Evolutionary conservation across 2,329 filamentous ascomycete genomes (phyloP).

Genomic region (Monilinia fructicola): DNA sequence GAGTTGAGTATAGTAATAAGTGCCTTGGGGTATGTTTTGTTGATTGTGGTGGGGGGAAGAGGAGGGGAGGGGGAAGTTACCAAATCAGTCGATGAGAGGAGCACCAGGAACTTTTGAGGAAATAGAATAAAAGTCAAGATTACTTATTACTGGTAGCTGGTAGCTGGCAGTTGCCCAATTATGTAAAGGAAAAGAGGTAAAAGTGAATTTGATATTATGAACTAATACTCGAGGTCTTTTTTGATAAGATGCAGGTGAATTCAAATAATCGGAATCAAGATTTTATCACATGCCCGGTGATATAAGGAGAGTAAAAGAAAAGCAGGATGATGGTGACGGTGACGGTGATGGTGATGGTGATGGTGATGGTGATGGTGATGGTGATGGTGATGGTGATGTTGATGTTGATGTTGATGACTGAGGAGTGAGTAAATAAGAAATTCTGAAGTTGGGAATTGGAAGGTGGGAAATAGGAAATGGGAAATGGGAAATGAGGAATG

Average conservation of each 20-base stretch:
- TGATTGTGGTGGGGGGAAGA: not conserved
- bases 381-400: too few species aligned
- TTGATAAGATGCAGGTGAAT: not conserved
- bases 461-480: too few species aligned
- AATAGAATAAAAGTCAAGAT: too few species aligned
- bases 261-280: not conserved
- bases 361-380: too few species aligned
- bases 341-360: not conserved
- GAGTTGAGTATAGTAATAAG: conserved; percentile 2
- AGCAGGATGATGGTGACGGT: not conserved
- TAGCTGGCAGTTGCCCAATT: too few species aligned
- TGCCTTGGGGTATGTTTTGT: not conserved
- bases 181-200: not conserved
- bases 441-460: too few species aligned
- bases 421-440: too few species aligned
- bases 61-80: not conserved
- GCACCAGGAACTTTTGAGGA: too few species aligned
- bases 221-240: not conserved
- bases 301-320: not conserved
- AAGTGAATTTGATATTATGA: not conserved
- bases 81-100: too few species aligned
- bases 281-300: not conserved
- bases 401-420: too few species aligned
- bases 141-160: too few species aligned
- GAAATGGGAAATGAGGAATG: too few species aligned